Percentiles rank a stretch among this genome's conserved stretches.
Conservation (phyloP, 1,139 yeast genomes). For the Dujonia santamariae region DNA sequence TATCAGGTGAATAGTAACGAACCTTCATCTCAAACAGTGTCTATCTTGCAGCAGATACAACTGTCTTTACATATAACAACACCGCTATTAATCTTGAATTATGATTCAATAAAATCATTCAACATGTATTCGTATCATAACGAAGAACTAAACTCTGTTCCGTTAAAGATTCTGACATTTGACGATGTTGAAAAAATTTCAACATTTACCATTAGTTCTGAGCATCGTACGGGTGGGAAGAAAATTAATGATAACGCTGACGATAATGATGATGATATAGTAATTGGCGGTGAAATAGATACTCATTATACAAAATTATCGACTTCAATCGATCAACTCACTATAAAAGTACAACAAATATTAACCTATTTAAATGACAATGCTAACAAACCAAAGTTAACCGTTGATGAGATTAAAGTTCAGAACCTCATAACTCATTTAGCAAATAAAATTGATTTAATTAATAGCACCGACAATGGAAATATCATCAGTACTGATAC, state of each 20-base stretch:
- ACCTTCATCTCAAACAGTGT: slow-evolving; percentile 10
- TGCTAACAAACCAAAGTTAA: not conserved
- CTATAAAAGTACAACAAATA: slow-evolving; percentile 18
- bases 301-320: slow-evolving; percentile 10
- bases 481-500: slow-evolving; percentile 9
- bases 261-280: no score
- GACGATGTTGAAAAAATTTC: slow-evolving; percentile 26
- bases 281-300: no score
- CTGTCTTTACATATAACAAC: not conserved
- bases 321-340: slow-evolving; percentile 20
- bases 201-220: slow-evolving; percentile 25
- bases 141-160: not conserved
- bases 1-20: slow-evolving; percentile 18
- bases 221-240: no score
- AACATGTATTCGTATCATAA: not conserved
- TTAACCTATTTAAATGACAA: slow-evolving; percentile 16
- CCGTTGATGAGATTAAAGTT: slow-evolving; percentile 14
- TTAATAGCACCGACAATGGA: not conserved
- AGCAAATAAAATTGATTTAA: slow-evolving; percentile 17
- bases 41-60: slow-evolving; percentile 9
- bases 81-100: slow-evolving; percentile 1
- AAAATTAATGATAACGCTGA: no score
- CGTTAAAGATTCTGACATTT: not conserved
- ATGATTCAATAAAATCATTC: slow-evolving; percentile 9
- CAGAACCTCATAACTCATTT: slow-evolving; percentile 25